phyloP scores from a whole-genome alignment of 495 filamentous ascomycete species.

The Xylaria castorea region DNA sequence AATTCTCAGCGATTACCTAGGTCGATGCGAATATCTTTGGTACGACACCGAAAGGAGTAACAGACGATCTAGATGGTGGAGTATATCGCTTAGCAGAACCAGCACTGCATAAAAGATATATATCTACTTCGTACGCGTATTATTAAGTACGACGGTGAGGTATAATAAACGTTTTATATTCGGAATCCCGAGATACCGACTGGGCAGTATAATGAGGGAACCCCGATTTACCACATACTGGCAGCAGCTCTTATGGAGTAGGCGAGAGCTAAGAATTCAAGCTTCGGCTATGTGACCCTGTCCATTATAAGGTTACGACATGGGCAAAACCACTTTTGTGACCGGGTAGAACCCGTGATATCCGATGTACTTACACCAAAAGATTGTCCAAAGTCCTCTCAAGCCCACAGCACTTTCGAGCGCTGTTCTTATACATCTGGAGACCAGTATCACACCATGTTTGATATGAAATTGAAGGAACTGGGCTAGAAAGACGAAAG shows the following conservation, averaged over 20 bases:
- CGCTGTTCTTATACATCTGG: background rate
- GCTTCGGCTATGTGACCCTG: background rate
- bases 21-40: background rate
- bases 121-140: background rate
- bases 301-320: background rate
- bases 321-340: background rate
- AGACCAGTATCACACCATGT: background rate
- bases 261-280: background rate
- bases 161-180: background rate
- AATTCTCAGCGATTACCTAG: background rate
- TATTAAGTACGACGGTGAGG: background rate
- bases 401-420: background rate
- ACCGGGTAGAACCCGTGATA: background rate
- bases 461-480: background rate
- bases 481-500: background rate
- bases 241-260: background rate
- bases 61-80: background rate
- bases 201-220: background rate
- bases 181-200: background rate
- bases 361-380: background rate
- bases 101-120: background rate
- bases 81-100: background rate
- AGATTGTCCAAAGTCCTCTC: background rate
- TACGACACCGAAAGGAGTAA: constrained; percentile 9
- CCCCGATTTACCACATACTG: background rate